Percentiles rank a stretch among this genome's conserved stretches.
Conservation (phyloP, 352 stramenopile species). For the Aphanomyces astaci region DNA sequence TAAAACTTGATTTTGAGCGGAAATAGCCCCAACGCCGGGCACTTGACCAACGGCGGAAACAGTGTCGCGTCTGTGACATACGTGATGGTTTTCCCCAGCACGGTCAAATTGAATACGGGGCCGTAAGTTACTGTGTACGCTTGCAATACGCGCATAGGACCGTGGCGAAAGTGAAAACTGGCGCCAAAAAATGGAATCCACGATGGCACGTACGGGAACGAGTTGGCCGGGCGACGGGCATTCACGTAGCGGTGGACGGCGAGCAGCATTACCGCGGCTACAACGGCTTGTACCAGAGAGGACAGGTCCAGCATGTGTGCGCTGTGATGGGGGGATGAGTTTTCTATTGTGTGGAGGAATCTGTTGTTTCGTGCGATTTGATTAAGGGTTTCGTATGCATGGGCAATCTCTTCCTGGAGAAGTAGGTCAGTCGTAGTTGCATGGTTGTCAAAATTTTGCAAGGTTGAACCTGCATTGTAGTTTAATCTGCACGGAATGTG, state of each 20-base stretch:
- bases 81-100: conserved; percentile 10
- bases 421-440: no score
- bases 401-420: no score
- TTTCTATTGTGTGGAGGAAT: no score
- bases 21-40: neutral
- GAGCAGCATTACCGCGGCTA: neutral
- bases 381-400: no score
- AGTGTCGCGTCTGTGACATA: conserved; percentile 13
- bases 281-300: neutral
- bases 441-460: no score
- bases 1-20: conserved; percentile 12
- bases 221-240: neutral
- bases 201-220: conserved; percentile 7
- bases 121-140: neutral
- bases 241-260: neutral
- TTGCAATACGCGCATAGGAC: neutral
- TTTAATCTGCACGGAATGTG: no score
- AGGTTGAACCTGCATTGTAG: no score
- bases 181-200: conserved; percentile 15
- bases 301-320: neutral
- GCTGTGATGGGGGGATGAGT: no score
- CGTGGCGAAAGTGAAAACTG: conserved; percentile 16
- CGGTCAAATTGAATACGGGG: conserved; percentile 17
- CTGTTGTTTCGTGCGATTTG: no score
- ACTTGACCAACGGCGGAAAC: conserved; percentile 7